These are phyloP conservation scores for Salix dunnii DNA, from an alignment of 345 rosid genomes.

Conservation along the genomic window DNA sequence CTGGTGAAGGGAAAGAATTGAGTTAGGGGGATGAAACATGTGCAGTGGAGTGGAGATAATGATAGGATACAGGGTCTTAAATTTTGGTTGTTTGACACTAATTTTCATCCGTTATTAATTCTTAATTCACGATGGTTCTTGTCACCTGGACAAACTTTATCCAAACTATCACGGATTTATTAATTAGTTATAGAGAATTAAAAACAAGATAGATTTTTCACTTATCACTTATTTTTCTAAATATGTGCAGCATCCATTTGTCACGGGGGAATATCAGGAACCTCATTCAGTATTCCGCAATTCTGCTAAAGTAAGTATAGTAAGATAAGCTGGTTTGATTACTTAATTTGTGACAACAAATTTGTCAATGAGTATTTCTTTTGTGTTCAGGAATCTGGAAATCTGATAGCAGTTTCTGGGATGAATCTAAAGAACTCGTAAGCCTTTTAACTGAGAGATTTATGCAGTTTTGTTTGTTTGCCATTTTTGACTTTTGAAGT, in stretches of 20 bases:
- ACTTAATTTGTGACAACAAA: conserved; percentile 20
- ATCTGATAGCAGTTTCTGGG: conserved; percentile 41
- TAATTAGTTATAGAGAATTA: background rate
- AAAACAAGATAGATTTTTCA: background rate
- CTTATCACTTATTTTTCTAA: conserved; percentile 18
- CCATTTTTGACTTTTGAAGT: conserved; percentile 17
- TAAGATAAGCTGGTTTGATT: conserved; percentile 12
- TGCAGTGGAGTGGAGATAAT: background rate
- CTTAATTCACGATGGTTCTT: background rate
- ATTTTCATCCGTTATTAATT: background rate
- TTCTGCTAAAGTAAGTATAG: conserved; percentile 50
- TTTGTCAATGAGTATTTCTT: conserved; percentile 13
- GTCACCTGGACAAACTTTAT: background rate
- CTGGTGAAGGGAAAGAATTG: background rate
- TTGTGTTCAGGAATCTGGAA: conserved; percentile 51
- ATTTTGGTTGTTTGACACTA: background rate
- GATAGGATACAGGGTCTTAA: background rate
- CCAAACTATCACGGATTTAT: background rate
- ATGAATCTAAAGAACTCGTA: conserved; percentile 53
- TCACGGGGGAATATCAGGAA: conserved; percentile 43
- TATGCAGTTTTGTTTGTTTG: background rate
- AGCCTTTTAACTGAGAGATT: conserved; percentile 23
- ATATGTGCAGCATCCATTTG: conserved; percentile 35
- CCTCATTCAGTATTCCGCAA: conserved; percentile 35
- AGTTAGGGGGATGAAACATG: background rate